A percentile compares a stretch with the other conserved stretches of the same genome.
Conservation (phyloP, 768 basidiomycete genomes). For the Pisolithus marmoratus region DNA sequence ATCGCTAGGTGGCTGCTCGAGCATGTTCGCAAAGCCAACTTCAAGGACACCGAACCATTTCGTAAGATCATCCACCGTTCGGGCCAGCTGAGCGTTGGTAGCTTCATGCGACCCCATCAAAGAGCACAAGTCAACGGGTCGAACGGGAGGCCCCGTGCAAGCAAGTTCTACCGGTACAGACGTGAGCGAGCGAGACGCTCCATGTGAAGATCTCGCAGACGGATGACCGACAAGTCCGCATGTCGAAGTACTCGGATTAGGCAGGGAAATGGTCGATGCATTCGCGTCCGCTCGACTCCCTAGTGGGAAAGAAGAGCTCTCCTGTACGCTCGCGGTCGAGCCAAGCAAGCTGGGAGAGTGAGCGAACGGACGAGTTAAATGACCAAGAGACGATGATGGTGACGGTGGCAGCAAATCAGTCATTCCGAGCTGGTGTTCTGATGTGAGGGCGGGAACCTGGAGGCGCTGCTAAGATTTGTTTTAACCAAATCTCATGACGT, state of each 20-base stretch:
- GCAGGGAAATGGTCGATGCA: conserved; percentile 37
- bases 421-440: conserved; percentile 65
- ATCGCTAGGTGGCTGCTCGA: conserved; percentile 48
- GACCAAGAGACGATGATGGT: conserved; percentile 46
- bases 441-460: conserved; percentile 61
- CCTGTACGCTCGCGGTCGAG: conserved; percentile 17
- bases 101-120: conserved; percentile 49
- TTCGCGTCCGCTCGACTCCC: conserved; percentile 28
- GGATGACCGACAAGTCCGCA: conserved; percentile 17
- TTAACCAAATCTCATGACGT: neutral
- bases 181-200: conserved; percentile 29
- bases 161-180: conserved; percentile 25
- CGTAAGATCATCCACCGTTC: conserved; percentile 68
- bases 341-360: conserved; percentile 36
- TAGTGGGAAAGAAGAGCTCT: conserved; percentile 17
- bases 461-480: conserved; percentile 1
- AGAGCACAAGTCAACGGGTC: conserved; percentile 63
- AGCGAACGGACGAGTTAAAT: conserved; percentile 32
- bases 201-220: conserved; percentile 23
- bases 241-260: conserved; percentile 28
- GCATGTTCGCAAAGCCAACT: conserved; percentile 58
- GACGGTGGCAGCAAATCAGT: conserved; percentile 71
- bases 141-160: conserved; percentile 41
- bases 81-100: conserved; percentile 64
- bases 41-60: conserved; percentile 76